Conservation (phyloP, 1,139 yeast genomes). For the Yamadazyma triangularis region DNA sequence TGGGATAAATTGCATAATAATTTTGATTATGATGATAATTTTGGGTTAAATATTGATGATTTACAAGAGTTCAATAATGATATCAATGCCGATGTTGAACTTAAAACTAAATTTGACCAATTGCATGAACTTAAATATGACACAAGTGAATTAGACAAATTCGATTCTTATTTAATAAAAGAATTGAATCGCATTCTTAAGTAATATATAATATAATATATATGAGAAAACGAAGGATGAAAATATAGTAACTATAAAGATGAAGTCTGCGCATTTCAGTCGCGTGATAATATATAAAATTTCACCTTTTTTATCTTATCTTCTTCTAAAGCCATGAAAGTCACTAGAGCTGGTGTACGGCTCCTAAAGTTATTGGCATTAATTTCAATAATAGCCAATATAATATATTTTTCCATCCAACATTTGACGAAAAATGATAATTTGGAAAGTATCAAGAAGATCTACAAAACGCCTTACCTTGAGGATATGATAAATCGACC, state of each 20-base stretch:
- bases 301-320: no score
- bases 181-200: constrained; percentile 6
- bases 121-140: constrained; percentile 13
- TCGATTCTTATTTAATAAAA: constrained; percentile 12
- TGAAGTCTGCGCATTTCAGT: no score
- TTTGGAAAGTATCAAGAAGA: background rate
- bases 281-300: no score
- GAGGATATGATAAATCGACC: background rate
- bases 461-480: background rate
- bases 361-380: no score
- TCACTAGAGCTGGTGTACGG: no score
- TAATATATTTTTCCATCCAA: background rate
- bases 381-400: background rate
- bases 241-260: no score
- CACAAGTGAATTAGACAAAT: constrained; percentile 26
- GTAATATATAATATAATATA: no score
- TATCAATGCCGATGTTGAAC: constrained; percentile 15
- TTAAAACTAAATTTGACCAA: constrained; percentile 14
- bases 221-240: no score
- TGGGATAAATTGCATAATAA: constrained; percentile 48
- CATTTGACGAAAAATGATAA: background rate
- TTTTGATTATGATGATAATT: constrained; percentile 38
- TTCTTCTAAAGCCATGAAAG: no score
- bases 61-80: constrained; percentile 48
- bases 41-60: constrained; percentile 60